phyloP scores from a whole-genome alignment of 768 basidiomycete species.

The Mycena rosella region DNA sequence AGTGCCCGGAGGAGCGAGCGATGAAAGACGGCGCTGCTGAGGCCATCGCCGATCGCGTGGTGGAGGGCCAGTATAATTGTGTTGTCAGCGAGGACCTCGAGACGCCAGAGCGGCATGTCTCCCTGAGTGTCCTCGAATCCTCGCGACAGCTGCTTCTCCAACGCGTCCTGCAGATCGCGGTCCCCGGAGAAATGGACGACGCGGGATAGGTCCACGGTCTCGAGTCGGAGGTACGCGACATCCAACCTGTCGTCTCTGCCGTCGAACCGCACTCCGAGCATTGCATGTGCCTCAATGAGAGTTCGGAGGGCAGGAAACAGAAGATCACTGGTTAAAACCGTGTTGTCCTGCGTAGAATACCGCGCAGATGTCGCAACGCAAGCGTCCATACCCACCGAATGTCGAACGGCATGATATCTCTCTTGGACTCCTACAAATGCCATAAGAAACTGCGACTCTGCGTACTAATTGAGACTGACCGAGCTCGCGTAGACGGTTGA shows the following conservation, averaged over 20 bases:
- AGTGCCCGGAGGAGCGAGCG: slow-evolving; percentile 46
- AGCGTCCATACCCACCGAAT: slow-evolving; percentile 46
- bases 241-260: slow-evolving; percentile 29
- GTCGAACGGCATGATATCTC: slow-evolving; percentile 46
- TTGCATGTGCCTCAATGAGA: slow-evolving; percentile 43
- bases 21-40: slow-evolving; percentile 54
- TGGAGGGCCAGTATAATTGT: slow-evolving; percentile 51
- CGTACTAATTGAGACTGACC: too few species aligned
- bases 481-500: too few species aligned
- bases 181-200: slow-evolving; percentile 46
- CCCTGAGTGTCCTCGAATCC: slow-evolving; percentile 41
- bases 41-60: slow-evolving; percentile 55
- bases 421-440: slow-evolving; percentile 47
- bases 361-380: slow-evolving; percentile 48
- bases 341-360: slow-evolving; percentile 37
- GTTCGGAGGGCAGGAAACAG: slow-evolving; percentile 42
- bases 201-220: slow-evolving; percentile 42
- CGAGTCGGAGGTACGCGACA: slow-evolving; percentile 43
- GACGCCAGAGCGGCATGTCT: slow-evolving; percentile 51
- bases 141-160: slow-evolving; percentile 42
- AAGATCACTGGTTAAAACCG: slow-evolving; percentile 35
- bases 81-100: slow-evolving; percentile 46
- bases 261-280: slow-evolving; percentile 44
- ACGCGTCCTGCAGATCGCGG: slow-evolving; percentile 35
- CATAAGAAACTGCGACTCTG: background rate